Base-by-base conservation (phyloP, 2,329 filamentous ascomycete genomes). In the Aspergillus luchuensis region DNA sequence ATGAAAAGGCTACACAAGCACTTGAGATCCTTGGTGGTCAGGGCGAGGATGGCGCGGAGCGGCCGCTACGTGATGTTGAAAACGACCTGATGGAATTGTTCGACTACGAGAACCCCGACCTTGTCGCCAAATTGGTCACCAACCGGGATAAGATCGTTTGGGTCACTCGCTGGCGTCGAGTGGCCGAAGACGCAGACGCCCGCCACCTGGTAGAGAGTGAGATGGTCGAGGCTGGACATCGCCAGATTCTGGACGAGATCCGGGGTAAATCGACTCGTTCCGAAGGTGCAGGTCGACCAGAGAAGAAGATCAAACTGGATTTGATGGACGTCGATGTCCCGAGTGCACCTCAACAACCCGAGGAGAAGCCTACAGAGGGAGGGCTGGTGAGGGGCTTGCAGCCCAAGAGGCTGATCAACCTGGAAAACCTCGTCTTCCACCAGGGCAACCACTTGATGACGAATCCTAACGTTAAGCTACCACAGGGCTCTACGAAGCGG, bases 381-480 rank as follows among this genome's bases (percentile, higher is more conserved):
- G 85, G 86, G 56, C 80, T 97, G 19, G 84, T 92, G 33, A 91
- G 93, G 57, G 92, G 92, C 13, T 82, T 99, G 39, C 91, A 95
- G 70, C 95, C 96, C 2, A 89, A 89, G 67, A 91, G 91, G 72
- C 80, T 92, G 48, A 92, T 99, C 74, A 98, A 98, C 73, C 82
- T 99, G 55, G 94, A 99, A 60, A 98, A 98, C 70, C 86, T 99
- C 36, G 86, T 97, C 41, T 99, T 99, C 73, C 95, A 98, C 69
- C 94, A 98, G 78, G 95, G 95, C 56, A 99, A 98, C 71, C 95
- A 99, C 80, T 84, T 99, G 47, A 99, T 98, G 94, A 98, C 95
- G n/a, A 99, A 99, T 70, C 91, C 92, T 6, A 97, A 92, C 73
- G 95, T 99, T 50, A 90, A 91, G 64, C 84, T 99, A 19, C 95